Conservation (phyloP, 192 early-diverging fungal species). For the Spizellomyces sp. region DNA sequence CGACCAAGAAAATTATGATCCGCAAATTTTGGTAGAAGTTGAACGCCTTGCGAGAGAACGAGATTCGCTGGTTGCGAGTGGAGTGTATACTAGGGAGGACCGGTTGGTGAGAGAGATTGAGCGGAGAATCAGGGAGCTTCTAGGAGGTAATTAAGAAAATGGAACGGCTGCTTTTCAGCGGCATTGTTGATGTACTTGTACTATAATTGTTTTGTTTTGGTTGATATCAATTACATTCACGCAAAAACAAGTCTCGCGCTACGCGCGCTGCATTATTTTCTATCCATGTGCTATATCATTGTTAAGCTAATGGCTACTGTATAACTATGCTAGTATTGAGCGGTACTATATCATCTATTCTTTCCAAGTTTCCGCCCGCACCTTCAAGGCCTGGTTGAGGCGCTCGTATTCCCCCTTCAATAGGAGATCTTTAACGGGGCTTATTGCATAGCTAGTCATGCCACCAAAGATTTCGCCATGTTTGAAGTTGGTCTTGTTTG, state of each 20-base stretch:
- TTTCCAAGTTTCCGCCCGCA: background rate
- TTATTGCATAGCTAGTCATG: background rate
- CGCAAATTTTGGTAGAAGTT: conserved; percentile 32
- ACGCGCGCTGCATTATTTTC: too few species aligned
- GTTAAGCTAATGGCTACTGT: too few species aligned
- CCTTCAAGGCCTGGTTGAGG: background rate
- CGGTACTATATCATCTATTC: background rate
- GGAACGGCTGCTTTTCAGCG: too few species aligned
- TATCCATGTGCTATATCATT: too few species aligned
- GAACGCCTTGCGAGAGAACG: conserved; percentile 48
- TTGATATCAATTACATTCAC: too few species aligned
- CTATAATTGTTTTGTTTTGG: too few species aligned
- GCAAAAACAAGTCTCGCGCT: too few species aligned
- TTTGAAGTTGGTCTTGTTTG: background rate
- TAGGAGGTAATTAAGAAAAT: background rate
- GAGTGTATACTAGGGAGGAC: conserved; percentile 48
- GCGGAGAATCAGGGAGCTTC: conserved; percentile 30
- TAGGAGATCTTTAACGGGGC: background rate
- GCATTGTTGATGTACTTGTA: too few species aligned
- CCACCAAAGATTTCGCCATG: background rate
- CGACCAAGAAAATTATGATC: conserved; percentile 26
- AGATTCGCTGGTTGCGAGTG: conserved; percentile 44
- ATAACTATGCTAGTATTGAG: too few species aligned
- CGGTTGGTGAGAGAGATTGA: conserved; percentile 48
- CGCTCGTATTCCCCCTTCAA: background rate